These are phyloP conservation scores for Plasmodium gaboni DNA, from an alignment of 169 alveolate species.

Conservation along the genomic window DNA sequence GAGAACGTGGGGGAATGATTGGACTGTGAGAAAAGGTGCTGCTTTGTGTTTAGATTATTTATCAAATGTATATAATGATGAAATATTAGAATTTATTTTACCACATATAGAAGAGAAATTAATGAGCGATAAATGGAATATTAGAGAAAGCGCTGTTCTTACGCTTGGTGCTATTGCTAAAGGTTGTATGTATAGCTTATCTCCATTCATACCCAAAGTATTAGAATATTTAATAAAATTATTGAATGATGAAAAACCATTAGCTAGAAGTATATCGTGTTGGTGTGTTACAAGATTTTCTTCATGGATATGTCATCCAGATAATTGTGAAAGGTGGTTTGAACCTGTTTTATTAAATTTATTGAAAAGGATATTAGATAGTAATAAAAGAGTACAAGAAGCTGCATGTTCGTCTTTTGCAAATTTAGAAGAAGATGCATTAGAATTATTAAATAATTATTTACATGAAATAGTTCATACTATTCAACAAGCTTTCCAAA, in stretches of 20 bases:
- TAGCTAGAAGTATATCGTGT: conserved; percentile 92
- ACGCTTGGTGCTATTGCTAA: conserved; percentile 93
- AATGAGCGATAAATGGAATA: conserved; percentile 91
- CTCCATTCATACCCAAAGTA: conserved; percentile 90
- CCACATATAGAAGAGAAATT: conserved; percentile 88
- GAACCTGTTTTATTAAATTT: conserved; percentile 79
- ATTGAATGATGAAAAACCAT: conserved; percentile 87
- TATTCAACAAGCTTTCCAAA: conserved; percentile 84
- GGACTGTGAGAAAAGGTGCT: conserved; percentile 93
- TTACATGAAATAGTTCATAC: conserved; percentile 84
- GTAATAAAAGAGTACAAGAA: conserved; percentile 94
- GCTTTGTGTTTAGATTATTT: conserved; percentile 88
- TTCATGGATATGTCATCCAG: conserved; percentile 86
- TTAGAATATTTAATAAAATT: conserved; percentile 85
- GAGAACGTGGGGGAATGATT: conserved; percentile 91
- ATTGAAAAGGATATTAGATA: conserved; percentile 87
- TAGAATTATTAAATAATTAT: conserved; percentile 81
- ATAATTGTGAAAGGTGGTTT: conserved; percentile 76
- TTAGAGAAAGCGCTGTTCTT: conserved; percentile 91
- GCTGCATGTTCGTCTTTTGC: conserved; percentile 95
- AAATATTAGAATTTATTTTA: conserved; percentile 81
- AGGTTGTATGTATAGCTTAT: conserved; percentile 88
- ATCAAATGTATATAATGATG: conserved; percentile 84
- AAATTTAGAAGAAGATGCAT: conserved; percentile 89
- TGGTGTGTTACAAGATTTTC: conserved; percentile 93